phyloP scores from a whole-genome alignment of 257 asterid species.

The Solanum microdontum region DNA sequence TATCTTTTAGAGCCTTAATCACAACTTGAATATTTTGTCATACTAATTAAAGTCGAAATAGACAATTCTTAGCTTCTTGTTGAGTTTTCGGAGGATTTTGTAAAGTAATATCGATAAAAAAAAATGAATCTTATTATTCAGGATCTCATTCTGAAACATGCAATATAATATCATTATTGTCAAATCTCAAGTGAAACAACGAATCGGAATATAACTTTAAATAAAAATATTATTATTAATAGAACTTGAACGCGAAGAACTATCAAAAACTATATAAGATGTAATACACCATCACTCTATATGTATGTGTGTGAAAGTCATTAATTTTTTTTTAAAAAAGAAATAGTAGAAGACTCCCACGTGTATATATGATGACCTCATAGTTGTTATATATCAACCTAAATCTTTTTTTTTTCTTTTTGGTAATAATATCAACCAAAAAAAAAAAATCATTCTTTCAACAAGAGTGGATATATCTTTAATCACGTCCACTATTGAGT shows the following conservation, averaged over 20 bases:
- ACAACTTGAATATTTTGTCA: not conserved
- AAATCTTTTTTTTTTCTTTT: not conserved
- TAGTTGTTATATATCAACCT: not conserved
- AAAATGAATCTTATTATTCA: no score
- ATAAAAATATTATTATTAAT: no score
- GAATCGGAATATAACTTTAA: not conserved
- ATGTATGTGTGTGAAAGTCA: not conserved
- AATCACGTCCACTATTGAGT: slow-evolving; percentile 11
- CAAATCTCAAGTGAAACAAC: not conserved
- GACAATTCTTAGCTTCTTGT: not conserved
- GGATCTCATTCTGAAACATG: no score
- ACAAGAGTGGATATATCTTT: slow-evolving; percentile 21
- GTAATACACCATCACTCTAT: not conserved
- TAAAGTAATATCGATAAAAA: not conserved
- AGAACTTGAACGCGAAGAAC: not conserved
- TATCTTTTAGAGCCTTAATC: not conserved
- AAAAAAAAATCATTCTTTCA: not conserved
- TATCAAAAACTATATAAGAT: not conserved
- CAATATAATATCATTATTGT: not conserved
- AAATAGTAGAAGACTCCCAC: not conserved
- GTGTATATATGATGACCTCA: not conserved
- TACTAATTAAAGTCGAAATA: not conserved
- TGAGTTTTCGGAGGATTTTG: not conserved
- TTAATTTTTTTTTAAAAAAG: not conserved
- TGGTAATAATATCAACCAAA: not conserved